Base-by-base conservation (phyloP, 2,329 filamentous ascomycete species). In the Ceratocystis cubensis region DNA sequence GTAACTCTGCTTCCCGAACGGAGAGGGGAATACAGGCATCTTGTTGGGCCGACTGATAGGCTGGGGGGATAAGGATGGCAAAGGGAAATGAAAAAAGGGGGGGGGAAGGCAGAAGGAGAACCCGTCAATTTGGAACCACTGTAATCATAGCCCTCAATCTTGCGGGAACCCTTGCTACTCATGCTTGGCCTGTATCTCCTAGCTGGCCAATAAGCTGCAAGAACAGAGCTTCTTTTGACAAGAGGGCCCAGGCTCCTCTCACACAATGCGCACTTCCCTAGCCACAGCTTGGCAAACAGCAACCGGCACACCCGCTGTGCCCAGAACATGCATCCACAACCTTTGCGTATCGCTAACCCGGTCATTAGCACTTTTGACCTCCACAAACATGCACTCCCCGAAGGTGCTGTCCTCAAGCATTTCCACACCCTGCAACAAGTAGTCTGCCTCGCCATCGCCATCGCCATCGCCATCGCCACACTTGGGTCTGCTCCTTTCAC, bases 311-410 rank as follows among this genome's bases (percentile, higher is more conserved):
- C 94, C 93, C 1, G 92, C 91, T 1, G 88, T 87, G 6, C 86
- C 88, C 65, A 99, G 80, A 6, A 96, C 91, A 79, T 97, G 90
- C 72, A 97, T 96, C 94, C 94, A 99, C 70, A 99, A 81, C 71
- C 94, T 80, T 78, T 99, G 94, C 20, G 92, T 96, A 78, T 99
- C 94, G 75, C 93, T 97, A 72, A 99, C 78, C 48, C 91, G 85
- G 79, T 99, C 94, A 75, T 96, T 96, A 74, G 86, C 87, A 70
- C 86, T 89, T 78, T 92, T 91, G 67, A 91, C 88, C 75, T 90
- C 87, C 3, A 82, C 82, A 75, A 94, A 93, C 81, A 91, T 86
- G 70, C 89, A 86, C 73, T 88, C 82, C 48, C 79, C 79, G 66
- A 73, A 37, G 46, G 44, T 69, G 25, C 17, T 17, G 3, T 15